These are phyloP conservation scores for Microcyclosporella mali DNA, from an alignment of 2,329 filamentous ascomycete genomes.

Conservation along the genomic window DNA sequence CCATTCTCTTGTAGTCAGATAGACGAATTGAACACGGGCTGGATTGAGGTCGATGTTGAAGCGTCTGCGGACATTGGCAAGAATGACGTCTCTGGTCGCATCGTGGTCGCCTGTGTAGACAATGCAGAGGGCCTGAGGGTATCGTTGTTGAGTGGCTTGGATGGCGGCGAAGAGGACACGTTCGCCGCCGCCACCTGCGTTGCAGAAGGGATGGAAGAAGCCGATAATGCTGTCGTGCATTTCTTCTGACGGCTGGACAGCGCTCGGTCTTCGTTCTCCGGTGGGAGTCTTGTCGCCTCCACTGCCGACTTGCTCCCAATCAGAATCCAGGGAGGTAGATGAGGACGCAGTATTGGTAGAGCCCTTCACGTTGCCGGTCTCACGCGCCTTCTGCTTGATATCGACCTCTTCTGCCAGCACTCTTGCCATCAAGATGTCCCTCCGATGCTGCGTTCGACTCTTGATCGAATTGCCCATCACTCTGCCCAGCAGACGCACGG, in stretches of 20 bases:
- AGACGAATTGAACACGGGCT: conserved; percentile 79
- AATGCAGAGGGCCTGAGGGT: conserved; percentile 81
- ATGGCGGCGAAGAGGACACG: conserved; percentile 95
- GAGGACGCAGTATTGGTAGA: conserved; percentile 10
- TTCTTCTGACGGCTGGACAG: conserved; percentile 34
- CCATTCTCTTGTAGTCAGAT: conserved; percentile 80
- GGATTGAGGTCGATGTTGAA: conserved; percentile 90
- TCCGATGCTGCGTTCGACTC: conserved; percentile 27
- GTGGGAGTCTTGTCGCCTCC: conserved; percentile 41
- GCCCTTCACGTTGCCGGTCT: conserved; percentile 4
- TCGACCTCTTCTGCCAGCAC: conserved; percentile 25
- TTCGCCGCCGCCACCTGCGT: conserved; percentile 93
- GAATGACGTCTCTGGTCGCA: conserved; percentile 70
- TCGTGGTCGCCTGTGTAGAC: conserved; percentile 96
- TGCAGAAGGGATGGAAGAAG: conserved; percentile 98
- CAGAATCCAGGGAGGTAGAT: conserved; percentile 48
- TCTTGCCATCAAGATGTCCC: conserved; percentile 27
- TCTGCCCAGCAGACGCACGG: conserved; percentile 20
- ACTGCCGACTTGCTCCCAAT: conserved; percentile 62
- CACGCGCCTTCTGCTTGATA: conserved; percentile 5
- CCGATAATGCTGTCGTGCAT: conserved; percentile 82
- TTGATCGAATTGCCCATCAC: conserved; percentile 24
- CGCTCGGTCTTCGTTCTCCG: conserved; percentile 39
- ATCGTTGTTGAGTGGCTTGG: conserved; percentile 78
- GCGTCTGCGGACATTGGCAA: conserved; percentile 58